These are phyloP conservation scores for Amesomyces nigricolor DNA, from an alignment of 2,329 filamentous ascomycete genomes.

Conservation along the genomic window DNA sequence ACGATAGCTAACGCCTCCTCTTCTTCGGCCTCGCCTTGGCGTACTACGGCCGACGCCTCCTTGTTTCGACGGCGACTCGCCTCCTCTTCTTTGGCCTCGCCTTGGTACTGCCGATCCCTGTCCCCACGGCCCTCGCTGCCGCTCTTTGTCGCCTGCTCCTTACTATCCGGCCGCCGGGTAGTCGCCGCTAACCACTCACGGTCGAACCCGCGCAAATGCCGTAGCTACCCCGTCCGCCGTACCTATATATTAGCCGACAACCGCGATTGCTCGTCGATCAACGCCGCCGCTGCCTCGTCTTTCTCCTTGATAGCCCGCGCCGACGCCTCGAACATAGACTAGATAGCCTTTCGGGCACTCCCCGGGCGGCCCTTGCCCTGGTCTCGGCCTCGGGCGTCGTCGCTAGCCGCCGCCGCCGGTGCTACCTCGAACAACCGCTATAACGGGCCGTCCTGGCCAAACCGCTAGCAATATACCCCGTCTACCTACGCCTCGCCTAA, in stretches of 20 bases:
- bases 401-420: not conserved
- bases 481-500: not conserved
- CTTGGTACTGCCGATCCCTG: not conserved
- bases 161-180: not conserved
- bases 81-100: not conserved
- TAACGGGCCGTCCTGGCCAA: not conserved
- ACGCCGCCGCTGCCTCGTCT: not conserved
- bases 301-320: not conserved
- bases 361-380: not conserved
- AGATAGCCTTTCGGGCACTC: not conserved
- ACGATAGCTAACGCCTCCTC: not conserved
- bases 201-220: conserved; percentile 8
- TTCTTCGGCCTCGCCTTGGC: not conserved
- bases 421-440: not conserved
- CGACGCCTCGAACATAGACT: not conserved
- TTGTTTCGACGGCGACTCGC: not conserved
- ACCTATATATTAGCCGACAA: conserved; percentile 10
- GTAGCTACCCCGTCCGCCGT: conserved; percentile 1
- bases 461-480: conserved; percentile 1
- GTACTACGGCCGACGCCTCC: not conserved
- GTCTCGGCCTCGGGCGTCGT: not conserved
- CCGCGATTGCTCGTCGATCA: conserved; percentile 2
- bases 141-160: not conserved
- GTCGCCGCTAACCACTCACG: not conserved
- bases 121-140: not conserved